Conservation (phyloP, 345 rosid genomes). For the Aquilaria yunnanensis region DNA sequence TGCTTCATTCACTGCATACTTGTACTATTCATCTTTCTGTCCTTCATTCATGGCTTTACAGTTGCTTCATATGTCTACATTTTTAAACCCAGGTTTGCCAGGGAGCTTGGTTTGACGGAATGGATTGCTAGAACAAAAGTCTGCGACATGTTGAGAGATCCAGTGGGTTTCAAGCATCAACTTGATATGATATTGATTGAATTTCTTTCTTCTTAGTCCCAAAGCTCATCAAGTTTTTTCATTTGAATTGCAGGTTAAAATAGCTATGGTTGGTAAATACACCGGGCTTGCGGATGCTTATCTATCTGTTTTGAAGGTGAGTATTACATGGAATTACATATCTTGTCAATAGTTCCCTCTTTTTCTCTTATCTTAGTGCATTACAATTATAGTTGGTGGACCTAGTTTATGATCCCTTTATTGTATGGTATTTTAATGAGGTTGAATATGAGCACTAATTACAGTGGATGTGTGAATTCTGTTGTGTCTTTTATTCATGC, state of each 20-base stretch:
- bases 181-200: not conserved
- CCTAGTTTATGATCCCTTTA: not conserved
- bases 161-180: slow-evolving; percentile 38
- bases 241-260: slow-evolving; percentile 47
- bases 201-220: not conserved
- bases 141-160: slow-evolving; percentile 58
- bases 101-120: slow-evolving; percentile 54
- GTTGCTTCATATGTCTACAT: slow-evolving; percentile 1
- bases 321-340: not conserved
- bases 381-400: not conserved
- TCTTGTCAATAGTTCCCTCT: not conserved
- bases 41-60: not conserved
- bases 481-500: no score
- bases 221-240: slow-evolving; percentile 7
- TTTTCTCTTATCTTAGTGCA: not conserved
- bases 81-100: slow-evolving; percentile 45
- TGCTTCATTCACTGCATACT: slow-evolving; percentile 3
- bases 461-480: no score
- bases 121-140: slow-evolving; percentile 83
- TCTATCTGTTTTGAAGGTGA: slow-evolving; percentile 72
- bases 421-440: not conserved
- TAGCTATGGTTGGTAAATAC: slow-evolving; percentile 85
- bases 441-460: no score
- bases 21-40: not conserved
- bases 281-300: slow-evolving; percentile 71